phyloP scores from a whole-genome alignment of 2,329 filamentous ascomycete species.

The Stachybotrys echinatus region DNA sequence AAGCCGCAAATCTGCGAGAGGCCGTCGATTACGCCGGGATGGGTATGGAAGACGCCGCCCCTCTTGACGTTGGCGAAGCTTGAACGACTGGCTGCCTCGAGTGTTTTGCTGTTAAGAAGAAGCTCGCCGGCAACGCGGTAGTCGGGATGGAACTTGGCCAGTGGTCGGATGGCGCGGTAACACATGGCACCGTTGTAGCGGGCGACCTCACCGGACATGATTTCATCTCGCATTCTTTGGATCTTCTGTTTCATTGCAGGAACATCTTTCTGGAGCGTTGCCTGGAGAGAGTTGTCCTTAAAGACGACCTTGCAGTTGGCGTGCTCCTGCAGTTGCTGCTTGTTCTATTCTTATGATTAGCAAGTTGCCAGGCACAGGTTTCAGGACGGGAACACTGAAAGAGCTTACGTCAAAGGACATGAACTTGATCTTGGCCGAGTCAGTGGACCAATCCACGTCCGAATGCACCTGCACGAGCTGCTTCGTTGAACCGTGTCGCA shows the following conservation, averaged over 20 bases:
- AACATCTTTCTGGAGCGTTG: neutral
- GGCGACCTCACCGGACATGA: neutral
- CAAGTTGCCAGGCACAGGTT: neutral
- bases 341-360: neutral
- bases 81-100: neutral
- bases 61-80: slow-evolving; percentile 5
- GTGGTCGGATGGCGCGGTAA: slow-evolving; percentile 6
- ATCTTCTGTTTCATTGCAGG: slow-evolving; percentile 2
- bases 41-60: slow-evolving; percentile 5
- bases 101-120: slow-evolving; percentile 3
- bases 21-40: slow-evolving; percentile 6
- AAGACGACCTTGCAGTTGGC: slow-evolving; percentile 6
- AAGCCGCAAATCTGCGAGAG: slow-evolving; percentile 33
- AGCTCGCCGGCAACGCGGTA: slow-evolving; percentile 3
- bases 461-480: slow-evolving; percentile 1
- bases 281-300: neutral
- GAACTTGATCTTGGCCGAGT: slow-evolving; percentile 4
- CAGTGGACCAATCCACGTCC: slow-evolving; percentile 1
- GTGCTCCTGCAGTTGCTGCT: slow-evolving; percentile 2
- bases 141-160: slow-evolving; percentile 4
- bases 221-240: slow-evolving; percentile 2
- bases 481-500: slow-evolving; percentile 1
- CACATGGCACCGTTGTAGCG: slow-evolving; percentile 6
- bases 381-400: neutral
- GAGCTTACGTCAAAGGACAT: slow-evolving; percentile 7